These are phyloP conservation scores for Talaromyces sp. DNA, from an alignment of 2,329 filamentous ascomycete species.

Conservation along the genomic window DNA sequence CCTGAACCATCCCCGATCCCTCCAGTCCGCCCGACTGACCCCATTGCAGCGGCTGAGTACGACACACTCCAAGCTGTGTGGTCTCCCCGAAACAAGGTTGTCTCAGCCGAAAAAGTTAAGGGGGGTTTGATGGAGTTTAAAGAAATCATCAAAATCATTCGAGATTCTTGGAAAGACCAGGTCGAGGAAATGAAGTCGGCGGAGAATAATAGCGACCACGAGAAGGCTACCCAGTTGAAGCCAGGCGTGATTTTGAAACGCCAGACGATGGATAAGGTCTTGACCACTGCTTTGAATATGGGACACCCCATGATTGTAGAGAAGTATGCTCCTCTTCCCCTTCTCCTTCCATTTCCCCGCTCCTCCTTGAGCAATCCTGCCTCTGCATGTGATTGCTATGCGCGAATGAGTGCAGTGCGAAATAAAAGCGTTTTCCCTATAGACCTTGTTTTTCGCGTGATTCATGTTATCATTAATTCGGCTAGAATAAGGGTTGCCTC, in stretches of 20 bases:
- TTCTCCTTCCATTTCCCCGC: constrained; percentile 11
- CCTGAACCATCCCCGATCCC: constrained; percentile 60
- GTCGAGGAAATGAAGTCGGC: constrained; percentile 59
- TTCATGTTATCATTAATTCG: constrained; percentile 28
- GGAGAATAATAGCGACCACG: constrained; percentile 58
- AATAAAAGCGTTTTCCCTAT: constrained; percentile 39
- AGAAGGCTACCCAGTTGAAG: constrained; percentile 58
- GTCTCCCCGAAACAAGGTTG: constrained; percentile 56
- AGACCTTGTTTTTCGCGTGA: constrained; percentile 35
- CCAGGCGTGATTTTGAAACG: constrained; percentile 61
- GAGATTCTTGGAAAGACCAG: constrained; percentile 64
- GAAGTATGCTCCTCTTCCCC: constrained; percentile 46
- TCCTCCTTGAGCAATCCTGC: background rate
- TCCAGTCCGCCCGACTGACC: constrained; percentile 53
- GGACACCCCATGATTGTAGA: constrained; percentile 52
- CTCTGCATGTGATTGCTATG: constrained; percentile 31
- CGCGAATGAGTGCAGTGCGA: constrained; percentile 39
- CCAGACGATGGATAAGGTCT: constrained; percentile 57
- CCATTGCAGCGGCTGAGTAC: constrained; percentile 58
- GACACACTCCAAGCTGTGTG: constrained; percentile 65
- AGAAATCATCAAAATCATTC: constrained; percentile 61
- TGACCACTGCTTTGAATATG: constrained; percentile 45
- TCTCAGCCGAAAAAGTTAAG: constrained; percentile 56
- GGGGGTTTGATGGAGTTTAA: constrained; percentile 59
- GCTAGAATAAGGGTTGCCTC: constrained; percentile 31